These are phyloP conservation scores for Omphalotus guepiniiformis DNA, from an alignment of 768 basidiomycete genomes.

Conservation along the genomic window DNA sequence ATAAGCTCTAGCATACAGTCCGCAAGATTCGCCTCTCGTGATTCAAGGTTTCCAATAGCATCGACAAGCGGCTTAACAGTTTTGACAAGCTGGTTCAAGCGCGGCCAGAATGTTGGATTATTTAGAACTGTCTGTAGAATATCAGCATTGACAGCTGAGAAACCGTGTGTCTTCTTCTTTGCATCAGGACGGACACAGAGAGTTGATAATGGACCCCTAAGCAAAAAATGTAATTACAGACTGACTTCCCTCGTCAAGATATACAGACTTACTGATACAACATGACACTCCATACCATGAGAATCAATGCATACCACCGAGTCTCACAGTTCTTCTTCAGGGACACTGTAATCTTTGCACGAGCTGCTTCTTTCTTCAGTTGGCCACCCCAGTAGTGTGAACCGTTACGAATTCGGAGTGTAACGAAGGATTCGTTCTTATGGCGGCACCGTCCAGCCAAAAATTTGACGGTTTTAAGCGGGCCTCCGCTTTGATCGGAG, in stretches of 20 bases:
- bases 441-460: too few species aligned
- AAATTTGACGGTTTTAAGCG: too few species aligned
- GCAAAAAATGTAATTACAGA: background rate
- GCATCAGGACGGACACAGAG: slow-evolving; percentile 1
- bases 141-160: background rate
- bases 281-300: slow-evolving; percentile 18
- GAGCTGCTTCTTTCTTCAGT: slow-evolving; percentile 14
- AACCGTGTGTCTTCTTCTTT: background rate
- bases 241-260: slow-evolving; percentile 4
- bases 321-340: slow-evolving; percentile 23
- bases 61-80: slow-evolving; percentile 23
- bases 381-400: slow-evolving; percentile 30
- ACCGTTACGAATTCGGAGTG: too few species aligned
- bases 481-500: too few species aligned
- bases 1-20: slow-evolving; percentile 27
- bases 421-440: too few species aligned
- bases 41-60: slow-evolving; percentile 25
- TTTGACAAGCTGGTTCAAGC: slow-evolving; percentile 16
- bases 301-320: slow-evolving; percentile 19
- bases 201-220: too few species aligned
- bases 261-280: slow-evolving; percentile 8
- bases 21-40: slow-evolving; percentile 18
- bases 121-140: slow-evolving; percentile 2
- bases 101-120: slow-evolving; percentile 11
- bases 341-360: slow-evolving; percentile 8